Conservation (phyloP, 2,329 filamentous ascomycete species). For the Ophiostoma sp. region DNA sequence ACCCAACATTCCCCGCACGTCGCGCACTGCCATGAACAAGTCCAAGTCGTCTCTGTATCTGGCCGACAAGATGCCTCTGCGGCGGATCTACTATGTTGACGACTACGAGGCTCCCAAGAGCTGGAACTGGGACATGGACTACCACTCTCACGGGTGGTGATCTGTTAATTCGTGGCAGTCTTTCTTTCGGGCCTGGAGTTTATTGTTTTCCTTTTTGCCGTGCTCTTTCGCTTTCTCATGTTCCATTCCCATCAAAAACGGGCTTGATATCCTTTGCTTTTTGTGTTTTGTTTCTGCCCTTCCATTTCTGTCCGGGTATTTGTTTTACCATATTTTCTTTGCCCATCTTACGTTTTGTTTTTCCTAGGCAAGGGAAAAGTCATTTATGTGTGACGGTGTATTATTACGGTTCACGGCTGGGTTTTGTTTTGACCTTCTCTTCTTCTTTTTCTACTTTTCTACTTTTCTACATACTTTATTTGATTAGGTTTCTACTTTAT, state of each 20-base stretch:
- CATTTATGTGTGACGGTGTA: background rate
- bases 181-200: background rate
- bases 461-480: background rate
- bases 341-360: background rate
- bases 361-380: background rate
- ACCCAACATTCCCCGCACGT: constrained; percentile 6
- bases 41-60: background rate
- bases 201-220: background rate
- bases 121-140: constrained; percentile 21
- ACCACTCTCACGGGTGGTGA: constrained; percentile 26
- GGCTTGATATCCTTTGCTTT: constrained; percentile 1
- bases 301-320: background rate
- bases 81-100: constrained; percentile 19
- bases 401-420: background rate
- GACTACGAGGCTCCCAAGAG: constrained; percentile 20
- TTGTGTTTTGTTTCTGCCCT: background rate
- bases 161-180: background rate
- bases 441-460: background rate
- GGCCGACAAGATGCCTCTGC: background rate
- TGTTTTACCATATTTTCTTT: background rate
- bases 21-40: background rate
- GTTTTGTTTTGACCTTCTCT: background rate
- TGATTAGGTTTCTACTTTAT: background rate
- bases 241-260: background rate
- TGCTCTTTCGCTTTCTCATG: background rate